Conservation (phyloP, 208 protist species). For the Strigomonas galati region DNA sequence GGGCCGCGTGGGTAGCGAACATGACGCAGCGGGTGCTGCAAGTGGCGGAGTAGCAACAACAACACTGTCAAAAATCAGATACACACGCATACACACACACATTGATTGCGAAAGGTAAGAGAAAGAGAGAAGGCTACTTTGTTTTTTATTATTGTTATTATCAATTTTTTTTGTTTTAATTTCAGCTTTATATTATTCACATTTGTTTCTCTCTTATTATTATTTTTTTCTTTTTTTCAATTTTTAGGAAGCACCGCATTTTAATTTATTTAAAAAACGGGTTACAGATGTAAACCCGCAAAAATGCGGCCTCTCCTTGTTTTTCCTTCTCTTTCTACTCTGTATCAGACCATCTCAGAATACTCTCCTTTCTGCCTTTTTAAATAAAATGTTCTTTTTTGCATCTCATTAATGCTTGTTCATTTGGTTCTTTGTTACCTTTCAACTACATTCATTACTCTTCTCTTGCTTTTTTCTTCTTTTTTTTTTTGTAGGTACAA, state of each 20-base stretch:
- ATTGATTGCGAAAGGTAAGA: not conserved
- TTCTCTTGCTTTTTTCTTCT: slow-evolving; percentile 2
- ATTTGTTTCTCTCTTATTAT: not conserved
- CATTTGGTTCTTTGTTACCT: slow-evolving; percentile 11
- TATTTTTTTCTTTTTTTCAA: slow-evolving; percentile 1
- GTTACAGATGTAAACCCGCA: not conserved
- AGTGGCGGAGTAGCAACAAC: slow-evolving; percentile 6
- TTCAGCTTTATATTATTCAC: slow-evolving; percentile 1
- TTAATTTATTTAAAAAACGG: too few relatives aligned
- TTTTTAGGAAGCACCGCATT: too few relatives aligned
- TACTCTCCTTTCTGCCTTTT: slow-evolving; percentile 3
- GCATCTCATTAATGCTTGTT: slow-evolving; percentile 8
- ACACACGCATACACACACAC: not conserved
- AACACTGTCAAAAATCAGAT: not conserved
- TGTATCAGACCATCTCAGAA: not conserved
- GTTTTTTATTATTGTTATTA: slow-evolving; percentile 1
- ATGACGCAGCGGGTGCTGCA: slow-evolving; percentile 22
- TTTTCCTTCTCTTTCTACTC: not conserved
- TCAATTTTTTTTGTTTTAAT: slow-evolving; percentile 10
- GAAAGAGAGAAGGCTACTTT: not conserved
- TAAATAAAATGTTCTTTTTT: slow-evolving; percentile 10
- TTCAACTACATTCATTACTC: not conserved
- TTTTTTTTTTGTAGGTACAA: slow-evolving; percentile 7
- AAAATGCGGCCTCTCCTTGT: not conserved
- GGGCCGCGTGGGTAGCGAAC: slow-evolving; percentile 27